Base-by-base conservation (phyloP, 2,329 filamentous ascomycete species). In the Penicillium sp. region DNA sequence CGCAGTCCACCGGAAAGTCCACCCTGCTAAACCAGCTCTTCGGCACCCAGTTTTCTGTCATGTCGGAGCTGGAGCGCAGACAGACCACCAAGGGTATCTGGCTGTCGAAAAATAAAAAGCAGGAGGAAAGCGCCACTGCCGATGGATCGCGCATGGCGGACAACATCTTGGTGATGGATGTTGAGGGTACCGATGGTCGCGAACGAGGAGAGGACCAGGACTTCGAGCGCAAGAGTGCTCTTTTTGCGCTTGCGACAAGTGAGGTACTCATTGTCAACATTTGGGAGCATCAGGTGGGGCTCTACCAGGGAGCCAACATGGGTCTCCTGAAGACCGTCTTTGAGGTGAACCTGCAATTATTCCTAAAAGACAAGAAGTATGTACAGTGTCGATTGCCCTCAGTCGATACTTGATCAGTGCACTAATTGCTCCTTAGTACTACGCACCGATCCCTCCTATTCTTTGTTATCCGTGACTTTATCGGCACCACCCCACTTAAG, bases 71-170 rank as follows among this genome's bases (percentile, higher is more conserved):
- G 61, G 92, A 97, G 75, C 86, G 95, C 63, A 88, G 92, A 60
- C 95, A 99, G 82, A 99, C 95, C 0, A 99, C 95, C 45, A 99
- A 98, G 81, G 95, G 95, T 72, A 99, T 99, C 73, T 99, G 95
- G 95, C 89, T 99, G 89, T 96, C 93, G 63, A 96, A 96, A 81
- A 98, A 98, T 78, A 96, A 96, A 82, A 83, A 65, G 76, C 79
- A 51, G 75, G 77, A 63, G 74, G 79, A 56, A 62, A 68, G 22
- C 33, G 58, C 56, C 21, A 58, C 65, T 6, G 58, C 55, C 52
- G 80, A 77, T 55, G 77, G 75, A 48, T 77, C 78, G 63, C 81
- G 80, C 63, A 97, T 98, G 92, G 93, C 93, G 53, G 91, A 96
- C 69, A 99, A 99, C 76, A 97, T 99, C 68, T 81, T 99, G 61